These are phyloP conservation scores for Phoma sp. DNA, from an alignment of 2,329 filamentous ascomycete species.

Conservation along the genomic window DNA sequence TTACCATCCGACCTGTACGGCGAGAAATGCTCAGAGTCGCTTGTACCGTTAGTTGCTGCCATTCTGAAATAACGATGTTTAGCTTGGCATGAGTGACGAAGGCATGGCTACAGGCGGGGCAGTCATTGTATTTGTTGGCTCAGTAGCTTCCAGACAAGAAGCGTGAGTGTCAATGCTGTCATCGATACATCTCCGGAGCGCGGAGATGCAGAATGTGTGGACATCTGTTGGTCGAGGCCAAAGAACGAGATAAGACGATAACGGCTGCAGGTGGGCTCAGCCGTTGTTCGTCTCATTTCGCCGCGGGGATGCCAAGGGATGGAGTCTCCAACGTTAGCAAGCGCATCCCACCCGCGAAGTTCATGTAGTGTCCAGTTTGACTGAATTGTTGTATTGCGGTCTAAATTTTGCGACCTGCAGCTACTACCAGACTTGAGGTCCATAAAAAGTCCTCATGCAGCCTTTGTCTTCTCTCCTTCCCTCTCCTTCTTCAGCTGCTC, in stretches of 20 bases:
- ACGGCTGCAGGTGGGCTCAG: conserved; percentile 6
- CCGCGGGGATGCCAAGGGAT: conserved; percentile 12
- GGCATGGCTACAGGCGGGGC: background rate
- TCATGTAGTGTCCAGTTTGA: background rate
- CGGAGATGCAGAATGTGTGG: conserved; percentile 39
- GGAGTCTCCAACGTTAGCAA: background rate
- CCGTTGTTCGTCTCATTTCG: conserved; percentile 1
- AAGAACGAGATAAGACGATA: conserved; percentile 15
- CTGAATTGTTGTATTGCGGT: background rate
- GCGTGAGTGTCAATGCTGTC: conserved; percentile 20
- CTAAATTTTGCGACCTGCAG: background rate
- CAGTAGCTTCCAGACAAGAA: background rate
- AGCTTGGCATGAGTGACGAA: background rate
- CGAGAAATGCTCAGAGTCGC: conserved; percentile 59
- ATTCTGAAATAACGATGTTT: conserved; percentile 2
- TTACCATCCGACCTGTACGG: conserved; percentile 65
- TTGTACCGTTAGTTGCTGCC: conserved; percentile 14
- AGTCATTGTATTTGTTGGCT: conserved; percentile 45
- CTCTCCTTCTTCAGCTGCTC: conserved; percentile 39
- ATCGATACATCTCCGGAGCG: conserved; percentile 44
- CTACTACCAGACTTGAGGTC: background rate
- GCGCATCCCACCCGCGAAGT: background rate
- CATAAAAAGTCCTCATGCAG: conserved; percentile 4
- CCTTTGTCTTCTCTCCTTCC: conserved; percentile 35
- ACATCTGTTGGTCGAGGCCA: conserved; percentile 12